phyloP scores from a whole-genome alignment of 345 rosid species.

The Gossypium stocksii region DNA sequence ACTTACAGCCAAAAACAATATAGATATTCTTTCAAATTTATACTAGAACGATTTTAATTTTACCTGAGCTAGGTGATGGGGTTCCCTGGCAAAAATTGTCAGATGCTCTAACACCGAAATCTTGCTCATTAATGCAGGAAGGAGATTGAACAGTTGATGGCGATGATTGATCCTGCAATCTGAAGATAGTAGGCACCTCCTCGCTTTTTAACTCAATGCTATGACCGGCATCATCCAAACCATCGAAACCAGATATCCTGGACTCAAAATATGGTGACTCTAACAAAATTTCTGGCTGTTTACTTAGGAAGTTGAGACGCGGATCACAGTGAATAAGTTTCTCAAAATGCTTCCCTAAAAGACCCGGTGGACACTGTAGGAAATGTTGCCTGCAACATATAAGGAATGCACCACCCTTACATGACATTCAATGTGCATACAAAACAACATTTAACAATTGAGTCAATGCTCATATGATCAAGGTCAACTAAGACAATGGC shows the following conservation, averaged over 20 bases:
- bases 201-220: conserved; percentile 16
- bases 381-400: conserved; percentile 45
- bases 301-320: conserved; percentile 59
- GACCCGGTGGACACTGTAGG: conserved; percentile 50
- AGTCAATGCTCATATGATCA: background rate
- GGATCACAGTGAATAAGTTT: conserved; percentile 71
- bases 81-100: conserved; percentile 26
- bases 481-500: background rate
- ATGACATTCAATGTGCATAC: background rate
- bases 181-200: conserved; percentile 28
- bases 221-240: conserved; percentile 31
- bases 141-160: conserved; percentile 41
- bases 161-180: conserved; percentile 20
- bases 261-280: conserved; percentile 59
- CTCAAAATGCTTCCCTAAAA: conserved; percentile 57
- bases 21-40: background rate
- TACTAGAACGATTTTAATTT: background rate
- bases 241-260: conserved; percentile 30
- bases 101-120: conserved; percentile 19
- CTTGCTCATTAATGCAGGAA: conserved; percentile 35
- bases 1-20: background rate
- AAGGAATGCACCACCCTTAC: background rate
- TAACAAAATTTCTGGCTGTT: conserved; percentile 42
- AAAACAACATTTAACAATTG: background rate
- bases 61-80: conserved; percentile 62